Evolutionary conservation across 2,329 filamentous ascomycete genomes (phyloP).

Genomic region (Calonectria henricotiae): DNA sequence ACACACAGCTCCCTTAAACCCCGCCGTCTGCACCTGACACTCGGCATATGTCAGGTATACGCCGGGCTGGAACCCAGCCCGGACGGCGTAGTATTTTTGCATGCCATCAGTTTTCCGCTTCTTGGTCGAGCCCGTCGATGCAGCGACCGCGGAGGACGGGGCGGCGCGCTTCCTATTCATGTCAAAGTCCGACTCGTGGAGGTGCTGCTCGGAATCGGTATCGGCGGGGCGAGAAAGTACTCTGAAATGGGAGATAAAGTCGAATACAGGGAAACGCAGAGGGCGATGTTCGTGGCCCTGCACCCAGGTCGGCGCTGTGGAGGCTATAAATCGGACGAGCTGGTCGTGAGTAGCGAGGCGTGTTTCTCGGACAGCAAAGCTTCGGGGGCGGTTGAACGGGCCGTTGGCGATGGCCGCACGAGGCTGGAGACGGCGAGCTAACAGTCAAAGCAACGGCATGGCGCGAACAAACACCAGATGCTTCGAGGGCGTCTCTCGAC

Average conservation of each 20-base stretch:
- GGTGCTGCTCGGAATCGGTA: conserved; percentile 30
- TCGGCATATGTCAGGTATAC: conserved; percentile 77
- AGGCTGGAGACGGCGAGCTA: conserved; percentile 47
- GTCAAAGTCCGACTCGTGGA: conserved; percentile 31
- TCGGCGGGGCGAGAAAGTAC: conserved; percentile 27
- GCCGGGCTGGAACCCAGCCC: conserved; percentile 70
- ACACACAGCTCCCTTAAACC: conserved; percentile 79
- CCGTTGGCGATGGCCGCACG: conserved; percentile 47
- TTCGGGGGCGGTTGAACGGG: conserved; percentile 41
- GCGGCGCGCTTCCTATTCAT: conserved; percentile 57
- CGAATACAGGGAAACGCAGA: conserved; percentile 48
- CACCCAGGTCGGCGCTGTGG: conserved; percentile 43
- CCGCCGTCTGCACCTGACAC: conserved; percentile 74
- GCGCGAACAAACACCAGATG: conserved; percentile 35
- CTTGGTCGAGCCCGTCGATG: conserved; percentile 54
- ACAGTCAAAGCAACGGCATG: conserved; percentile 54
- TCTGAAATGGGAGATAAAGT: conserved; percentile 40
- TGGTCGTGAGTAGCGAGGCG: conserved; percentile 15
- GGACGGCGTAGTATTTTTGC: conserved; percentile 77
- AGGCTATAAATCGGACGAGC: conserved; percentile 33
- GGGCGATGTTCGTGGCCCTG: conserved; percentile 43
- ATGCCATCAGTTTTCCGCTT: conserved; percentile 67
- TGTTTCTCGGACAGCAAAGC: conserved; percentile 30
- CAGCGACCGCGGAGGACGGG: conserved; percentile 38
- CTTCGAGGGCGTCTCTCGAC: neutral